A percentile compares a stretch with the other conserved stretches of the same genome.
phyloP scores from a whole-genome alignment of 2,329 filamentous ascomycete genomes.

The Metarhizium guizhouense region DNA sequence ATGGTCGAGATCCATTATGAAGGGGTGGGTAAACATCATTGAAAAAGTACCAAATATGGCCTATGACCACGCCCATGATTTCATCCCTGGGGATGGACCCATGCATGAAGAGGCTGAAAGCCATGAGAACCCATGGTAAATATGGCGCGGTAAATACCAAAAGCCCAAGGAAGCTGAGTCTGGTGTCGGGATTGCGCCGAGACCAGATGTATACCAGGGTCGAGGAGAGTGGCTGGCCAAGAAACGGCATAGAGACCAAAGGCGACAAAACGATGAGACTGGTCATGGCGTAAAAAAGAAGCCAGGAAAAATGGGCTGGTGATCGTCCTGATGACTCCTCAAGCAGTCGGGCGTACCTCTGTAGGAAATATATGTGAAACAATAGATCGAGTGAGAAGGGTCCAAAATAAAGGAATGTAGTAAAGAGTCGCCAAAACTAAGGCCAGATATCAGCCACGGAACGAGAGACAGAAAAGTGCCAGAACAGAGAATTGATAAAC shows the following conservation, averaged over 20 bases:
- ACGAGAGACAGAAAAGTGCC: neutral
- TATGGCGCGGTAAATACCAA: slow-evolving; percentile 91
- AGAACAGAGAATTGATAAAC: neutral
- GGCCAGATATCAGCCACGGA: slow-evolving; percentile 7
- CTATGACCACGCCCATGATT: slow-evolving; percentile 88
- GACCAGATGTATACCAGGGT: slow-evolving; percentile 98
- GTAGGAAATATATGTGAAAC: slow-evolving; percentile 97
- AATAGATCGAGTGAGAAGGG: slow-evolving; percentile 88
- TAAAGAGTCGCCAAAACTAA: slow-evolving; percentile 93
- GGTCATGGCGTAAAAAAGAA: slow-evolving; percentile 75
- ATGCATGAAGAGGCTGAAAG: slow-evolving; percentile 85
- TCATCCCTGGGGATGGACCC: slow-evolving; percentile 89
- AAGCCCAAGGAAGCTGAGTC: slow-evolving; percentile 80
- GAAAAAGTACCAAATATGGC: slow-evolving; percentile 98
- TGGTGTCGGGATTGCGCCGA: slow-evolving; percentile 82
- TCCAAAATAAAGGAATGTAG: slow-evolving; percentile 96
- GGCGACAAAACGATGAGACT: slow-evolving; percentile 77
- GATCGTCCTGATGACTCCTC: slow-evolving; percentile 91
- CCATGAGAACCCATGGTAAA: slow-evolving; percentile 91
- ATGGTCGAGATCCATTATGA: slow-evolving; percentile 72
- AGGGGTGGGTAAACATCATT: slow-evolving; percentile 91
- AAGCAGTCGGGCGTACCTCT: slow-evolving; percentile 88
- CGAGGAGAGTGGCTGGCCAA: slow-evolving; percentile 87
- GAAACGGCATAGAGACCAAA: slow-evolving; percentile 82
- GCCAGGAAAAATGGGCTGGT: slow-evolving; percentile 90